Conservation (phyloP, 2,329 filamentous ascomycete genomes). For the Fusarium oxysporum region DNA sequence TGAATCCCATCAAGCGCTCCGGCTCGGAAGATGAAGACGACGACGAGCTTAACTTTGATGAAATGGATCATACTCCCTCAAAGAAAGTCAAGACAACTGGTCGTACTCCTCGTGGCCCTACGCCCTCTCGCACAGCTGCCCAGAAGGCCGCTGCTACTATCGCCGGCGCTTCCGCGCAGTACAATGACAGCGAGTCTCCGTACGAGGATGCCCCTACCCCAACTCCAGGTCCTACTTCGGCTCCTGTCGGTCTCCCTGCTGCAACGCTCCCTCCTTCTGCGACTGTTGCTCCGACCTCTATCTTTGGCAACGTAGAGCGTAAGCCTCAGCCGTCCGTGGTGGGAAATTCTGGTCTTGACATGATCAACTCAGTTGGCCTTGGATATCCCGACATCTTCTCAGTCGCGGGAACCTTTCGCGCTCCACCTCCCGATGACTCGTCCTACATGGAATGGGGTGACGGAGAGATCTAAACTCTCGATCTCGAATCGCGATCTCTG, state of each 20-base stretch:
- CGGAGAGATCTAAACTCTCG: constrained; percentile 51
- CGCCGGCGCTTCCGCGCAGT: constrained; percentile 45
- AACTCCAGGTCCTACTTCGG: constrained; percentile 6
- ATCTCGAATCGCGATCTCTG: not conserved
- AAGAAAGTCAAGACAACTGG: constrained; percentile 49
- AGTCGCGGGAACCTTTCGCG: not conserved
- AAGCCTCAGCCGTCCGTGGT: constrained; percentile 11
- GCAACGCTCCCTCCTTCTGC: not conserved
- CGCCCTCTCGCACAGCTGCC: constrained; percentile 50
- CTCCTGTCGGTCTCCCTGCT: not conserved
- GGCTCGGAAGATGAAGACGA: constrained; percentile 46
- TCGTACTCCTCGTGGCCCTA: constrained; percentile 35
- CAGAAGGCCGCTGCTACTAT: constrained; percentile 51
- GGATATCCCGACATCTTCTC: not conserved
- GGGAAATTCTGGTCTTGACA: not conserved
- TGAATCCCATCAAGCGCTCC: constrained; percentile 45
- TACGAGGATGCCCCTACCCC: constrained; percentile 31
- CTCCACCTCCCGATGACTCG: constrained; percentile 6
- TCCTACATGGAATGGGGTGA: constrained; percentile 43
- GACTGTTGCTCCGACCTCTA: constrained; percentile 11
- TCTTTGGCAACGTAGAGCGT: constrained; percentile 43
- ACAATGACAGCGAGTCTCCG: constrained; percentile 47
- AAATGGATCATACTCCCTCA: constrained; percentile 52
- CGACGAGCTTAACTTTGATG: constrained; percentile 47
- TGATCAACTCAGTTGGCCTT: not conserved